Evolutionary conservation across 305 asterid species (phyloP).

Genomic region (Nicotiana rustica): DNA sequence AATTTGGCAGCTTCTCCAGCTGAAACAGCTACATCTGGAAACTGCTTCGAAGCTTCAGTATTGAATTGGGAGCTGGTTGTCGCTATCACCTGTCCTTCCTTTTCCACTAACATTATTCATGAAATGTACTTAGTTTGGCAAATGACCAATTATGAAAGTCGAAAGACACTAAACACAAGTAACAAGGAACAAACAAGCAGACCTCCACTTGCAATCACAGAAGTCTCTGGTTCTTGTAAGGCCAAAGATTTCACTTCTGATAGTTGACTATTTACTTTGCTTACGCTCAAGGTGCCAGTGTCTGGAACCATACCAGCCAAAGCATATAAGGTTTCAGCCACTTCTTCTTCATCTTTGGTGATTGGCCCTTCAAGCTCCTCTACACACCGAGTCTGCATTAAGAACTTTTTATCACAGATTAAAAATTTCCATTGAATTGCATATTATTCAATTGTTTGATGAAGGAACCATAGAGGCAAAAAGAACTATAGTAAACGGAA

Average conservation of each 20-base stretch:
- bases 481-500: background rate
- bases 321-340: slow-evolving; percentile 77
- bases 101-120: slow-evolving; percentile 7
- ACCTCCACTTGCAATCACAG: slow-evolving; percentile 51
- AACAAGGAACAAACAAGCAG: slow-evolving; percentile 29
- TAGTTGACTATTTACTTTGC: slow-evolving; percentile 42
- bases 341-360: slow-evolving; percentile 88
- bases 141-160: slow-evolving; percentile 1
- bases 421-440: slow-evolving; percentile 28
- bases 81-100: slow-evolving; percentile 36
- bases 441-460: slow-evolving; percentile 1
- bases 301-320: slow-evolving; percentile 63
- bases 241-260: slow-evolving; percentile 48
- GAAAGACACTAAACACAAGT: slow-evolving; percentile 14
- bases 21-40: slow-evolving; percentile 43
- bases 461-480: slow-evolving; percentile 26
- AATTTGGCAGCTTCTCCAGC: slow-evolving; percentile 42
- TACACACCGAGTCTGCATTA: slow-evolving; percentile 18
- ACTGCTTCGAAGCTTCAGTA: slow-evolving; percentile 37
- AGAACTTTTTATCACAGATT: background rate
- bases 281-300: slow-evolving; percentile 39
- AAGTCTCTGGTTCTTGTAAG: slow-evolving; percentile 43
- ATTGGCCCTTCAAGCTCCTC: slow-evolving; percentile 38
- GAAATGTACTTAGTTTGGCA: slow-evolving; percentile 31
- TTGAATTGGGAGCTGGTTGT: slow-evolving; percentile 40